These are phyloP conservation scores for Cryptosporidium sp. DNA, from an alignment of 169 alveolate genomes.

Conservation along the genomic window DNA sequence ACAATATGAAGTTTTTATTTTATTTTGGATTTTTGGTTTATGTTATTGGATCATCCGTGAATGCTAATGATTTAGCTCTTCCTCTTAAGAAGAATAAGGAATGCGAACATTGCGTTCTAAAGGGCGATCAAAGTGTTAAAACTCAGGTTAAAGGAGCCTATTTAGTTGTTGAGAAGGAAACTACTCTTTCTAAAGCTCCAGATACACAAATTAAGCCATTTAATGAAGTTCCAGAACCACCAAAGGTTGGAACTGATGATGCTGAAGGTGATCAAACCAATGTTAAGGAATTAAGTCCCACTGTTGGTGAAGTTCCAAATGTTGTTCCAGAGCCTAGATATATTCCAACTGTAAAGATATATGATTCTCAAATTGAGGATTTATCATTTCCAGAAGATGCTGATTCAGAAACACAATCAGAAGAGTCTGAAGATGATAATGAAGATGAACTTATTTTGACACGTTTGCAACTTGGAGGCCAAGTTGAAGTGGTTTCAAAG, in stretches of 20 bases:
- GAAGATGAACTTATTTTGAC: conserved; percentile 27
- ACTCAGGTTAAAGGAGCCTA: background rate
- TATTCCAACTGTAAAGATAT: conserved; percentile 4
- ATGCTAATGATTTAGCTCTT: background rate
- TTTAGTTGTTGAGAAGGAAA: conserved; percentile 10
- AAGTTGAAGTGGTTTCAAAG: conserved; percentile 9
- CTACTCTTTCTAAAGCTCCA: background rate
- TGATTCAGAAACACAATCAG: background rate
- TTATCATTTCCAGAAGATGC: conserved; percentile 16
- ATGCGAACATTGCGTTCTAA: conserved; percentile 21
- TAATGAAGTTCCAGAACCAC: conserved; percentile 14
- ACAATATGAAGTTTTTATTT: conserved; percentile 13
- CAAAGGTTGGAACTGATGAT: background rate
- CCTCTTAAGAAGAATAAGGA: background rate
- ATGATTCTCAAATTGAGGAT: conserved; percentile 40
- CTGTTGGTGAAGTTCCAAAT: conserved; percentile 27
- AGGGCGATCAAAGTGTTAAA: background rate
- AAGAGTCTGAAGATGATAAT: conserved; percentile 8
- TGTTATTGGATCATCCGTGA: conserved; percentile 9
- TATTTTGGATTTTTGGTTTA: background rate
- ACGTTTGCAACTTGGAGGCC: conserved; percentile 26
- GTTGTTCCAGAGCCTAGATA: conserved; percentile 46
- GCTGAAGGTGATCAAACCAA: background rate
- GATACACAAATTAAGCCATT: conserved; percentile 1
- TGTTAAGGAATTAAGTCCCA: background rate